These are phyloP conservation scores for Chytridiales sp. DNA, from an alignment of 371 early-diverging fungal species.

Conservation along the genomic window DNA sequence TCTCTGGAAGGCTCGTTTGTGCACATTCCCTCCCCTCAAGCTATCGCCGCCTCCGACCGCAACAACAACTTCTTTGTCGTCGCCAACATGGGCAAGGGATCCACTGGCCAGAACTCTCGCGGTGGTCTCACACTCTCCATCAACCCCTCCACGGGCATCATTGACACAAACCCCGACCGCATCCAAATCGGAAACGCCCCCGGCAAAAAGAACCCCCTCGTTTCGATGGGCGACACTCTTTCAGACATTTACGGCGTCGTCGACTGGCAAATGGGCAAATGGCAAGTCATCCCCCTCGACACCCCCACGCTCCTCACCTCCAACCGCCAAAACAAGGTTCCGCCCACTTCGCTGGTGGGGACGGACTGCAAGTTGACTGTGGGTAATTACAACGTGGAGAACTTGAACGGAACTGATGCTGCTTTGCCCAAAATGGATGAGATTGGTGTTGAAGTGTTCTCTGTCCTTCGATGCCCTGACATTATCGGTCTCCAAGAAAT, in stretches of 20 bases:
- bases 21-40: constrained; percentile 17
- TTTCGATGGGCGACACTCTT: constrained; percentile 16
- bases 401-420: constrained; percentile 5
- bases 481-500: constrained; percentile 21
- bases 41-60: constrained; percentile 6
- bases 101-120: constrained; percentile 15
- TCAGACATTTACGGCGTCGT: constrained; percentile 19
- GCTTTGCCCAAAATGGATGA: not conserved
- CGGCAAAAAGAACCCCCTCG: not conserved
- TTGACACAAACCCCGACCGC: constrained; percentile 20
- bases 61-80: constrained; percentile 11
- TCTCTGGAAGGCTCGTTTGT: constrained; percentile 21
- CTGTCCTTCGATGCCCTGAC: constrained; percentile 13
- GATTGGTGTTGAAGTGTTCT: constrained; percentile 14
- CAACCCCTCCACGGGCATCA: constrained; percentile 2
- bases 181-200: constrained; percentile 9
- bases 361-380: constrained; percentile 10
- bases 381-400: constrained; percentile 24
- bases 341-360: not conserved
- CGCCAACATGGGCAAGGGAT: constrained; percentile 15
- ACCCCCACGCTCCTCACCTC: not conserved
- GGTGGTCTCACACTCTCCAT: constrained; percentile 21
- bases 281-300: constrained; percentile 11
- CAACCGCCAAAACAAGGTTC: not conserved
- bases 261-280: constrained; percentile 9